phyloP scores from a whole-genome alignment of 202 grass and related monocot species.

The Saccharum hybrid region DNA sequence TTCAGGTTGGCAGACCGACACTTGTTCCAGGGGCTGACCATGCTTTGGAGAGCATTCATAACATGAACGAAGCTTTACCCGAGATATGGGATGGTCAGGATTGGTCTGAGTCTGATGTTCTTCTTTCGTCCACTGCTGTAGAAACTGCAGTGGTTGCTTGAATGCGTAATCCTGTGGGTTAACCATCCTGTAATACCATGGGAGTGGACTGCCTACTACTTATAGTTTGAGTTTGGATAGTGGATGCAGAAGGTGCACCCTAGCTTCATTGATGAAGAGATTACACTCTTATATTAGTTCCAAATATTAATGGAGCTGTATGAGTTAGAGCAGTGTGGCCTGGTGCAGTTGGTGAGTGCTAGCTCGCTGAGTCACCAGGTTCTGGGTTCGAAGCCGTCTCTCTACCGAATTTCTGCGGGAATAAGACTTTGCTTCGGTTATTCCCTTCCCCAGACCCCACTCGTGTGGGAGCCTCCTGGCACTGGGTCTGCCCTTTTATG shows the following conservation, averaged over 20 bases:
- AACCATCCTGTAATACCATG: background rate
- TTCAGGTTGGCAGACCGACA: conserved; percentile 61
- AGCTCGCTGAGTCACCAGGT: too few relatives aligned
- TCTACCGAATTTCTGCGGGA: too few relatives aligned
- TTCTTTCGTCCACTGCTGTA: conserved; percentile 43
- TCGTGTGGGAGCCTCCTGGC: too few relatives aligned
- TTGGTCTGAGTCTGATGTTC: conserved; percentile 40
- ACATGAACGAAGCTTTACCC: conserved; percentile 61
- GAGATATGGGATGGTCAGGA: conserved; percentile 62
- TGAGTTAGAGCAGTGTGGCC: background rate
- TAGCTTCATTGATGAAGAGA: background rate
- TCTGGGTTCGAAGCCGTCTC: too few relatives aligned
- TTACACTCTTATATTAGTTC: background rate
- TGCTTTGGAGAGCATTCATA: conserved; percentile 67
- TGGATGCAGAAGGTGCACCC: background rate
- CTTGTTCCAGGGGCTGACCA: conserved; percentile 57
- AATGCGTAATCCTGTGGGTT: conserved; percentile 8
- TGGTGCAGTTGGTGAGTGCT: too few relatives aligned
- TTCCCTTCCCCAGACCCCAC: too few relatives aligned
- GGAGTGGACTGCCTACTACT: background rate
- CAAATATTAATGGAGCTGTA: conserved; percentile 1
- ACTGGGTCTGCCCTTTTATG: too few relatives aligned
- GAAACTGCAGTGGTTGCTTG: conserved; percentile 58
- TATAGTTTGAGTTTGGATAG: background rate
- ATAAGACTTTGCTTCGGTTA: too few relatives aligned